Conservation (phyloP, 2,329 filamentous ascomycete species). For the Colletotrichum graminicola region DNA sequence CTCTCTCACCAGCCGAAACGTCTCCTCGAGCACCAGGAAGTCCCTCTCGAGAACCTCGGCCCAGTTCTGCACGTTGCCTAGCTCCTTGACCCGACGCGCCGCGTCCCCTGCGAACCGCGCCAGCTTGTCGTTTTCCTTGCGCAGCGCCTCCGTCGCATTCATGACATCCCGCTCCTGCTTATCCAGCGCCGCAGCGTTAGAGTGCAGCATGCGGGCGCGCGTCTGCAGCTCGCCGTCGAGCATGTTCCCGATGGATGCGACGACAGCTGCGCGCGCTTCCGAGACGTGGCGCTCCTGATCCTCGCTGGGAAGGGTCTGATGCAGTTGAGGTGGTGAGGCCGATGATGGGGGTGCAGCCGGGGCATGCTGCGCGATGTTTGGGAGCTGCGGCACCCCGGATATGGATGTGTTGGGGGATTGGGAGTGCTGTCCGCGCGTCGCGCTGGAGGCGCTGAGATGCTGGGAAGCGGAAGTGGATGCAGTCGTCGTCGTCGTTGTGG, state of each 20-base stretch:
- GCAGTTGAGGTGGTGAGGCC: conserved; percentile 40
- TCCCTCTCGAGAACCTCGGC: conserved; percentile 82
- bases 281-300: conserved; percentile 62
- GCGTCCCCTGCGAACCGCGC: conserved; percentile 73
- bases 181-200: conserved; percentile 73
- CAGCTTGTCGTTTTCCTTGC: conserved; percentile 74
- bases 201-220: conserved; percentile 77
- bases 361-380: conserved; percentile 14
- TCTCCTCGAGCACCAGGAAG: conserved; percentile 74
- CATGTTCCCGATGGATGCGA: conserved; percentile 75
- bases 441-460: conserved; percentile 39
- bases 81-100: conserved; percentile 77
- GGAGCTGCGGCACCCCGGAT: conserved; percentile 26
- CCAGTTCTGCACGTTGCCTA: conserved; percentile 89
- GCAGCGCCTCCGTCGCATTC: conserved; percentile 70
- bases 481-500: conserved; percentile 5
- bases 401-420: conserved; percentile 39
- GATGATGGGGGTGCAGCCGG: conserved; percentile 6
- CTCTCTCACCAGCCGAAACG: conserved; percentile 66
- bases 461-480: neutral
- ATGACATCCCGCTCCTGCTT: conserved; percentile 76
- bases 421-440: conserved; percentile 26
- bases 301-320: conserved; percentile 56
- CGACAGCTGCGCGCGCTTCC: conserved; percentile 69
- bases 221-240: conserved; percentile 76